phyloP scores from a whole-genome alignment of 345 rosid genomes.

The Hibiscus tridactylites region DNA sequence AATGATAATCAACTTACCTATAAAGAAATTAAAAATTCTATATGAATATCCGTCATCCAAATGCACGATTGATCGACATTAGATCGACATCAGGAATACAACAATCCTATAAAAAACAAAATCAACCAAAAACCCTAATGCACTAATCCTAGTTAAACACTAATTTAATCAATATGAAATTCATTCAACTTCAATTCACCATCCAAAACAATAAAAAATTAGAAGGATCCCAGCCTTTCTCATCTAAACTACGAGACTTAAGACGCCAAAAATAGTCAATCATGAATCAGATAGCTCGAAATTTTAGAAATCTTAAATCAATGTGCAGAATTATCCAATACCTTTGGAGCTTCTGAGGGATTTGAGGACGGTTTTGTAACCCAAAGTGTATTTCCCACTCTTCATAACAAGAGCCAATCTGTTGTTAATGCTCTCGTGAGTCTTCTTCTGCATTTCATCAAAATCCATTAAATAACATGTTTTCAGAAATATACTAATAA shows the following conservation, averaged over 20 bases:
- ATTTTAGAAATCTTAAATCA: not conserved
- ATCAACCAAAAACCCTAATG: not conserved
- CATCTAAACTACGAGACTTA: not conserved
- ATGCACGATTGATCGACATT: not conserved
- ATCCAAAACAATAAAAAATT: not conserved
- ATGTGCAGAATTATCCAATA: not conserved
- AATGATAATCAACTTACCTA: constrained; percentile 51
- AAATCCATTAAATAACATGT: not conserved
- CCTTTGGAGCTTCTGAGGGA: constrained; percentile 42
- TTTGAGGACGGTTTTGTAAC: constrained; percentile 48
- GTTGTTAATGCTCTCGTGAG: constrained; percentile 57
- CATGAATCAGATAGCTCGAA: not conserved
- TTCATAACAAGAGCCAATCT: constrained; percentile 53
- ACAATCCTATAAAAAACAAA: not conserved
- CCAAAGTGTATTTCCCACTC: constrained; percentile 48
- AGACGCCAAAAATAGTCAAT: not conserved
- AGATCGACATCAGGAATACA: not conserved
- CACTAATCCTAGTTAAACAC: not conserved
- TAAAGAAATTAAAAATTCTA: not conserved
- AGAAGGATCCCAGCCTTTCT: not conserved
- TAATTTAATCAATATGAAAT: not conserved
- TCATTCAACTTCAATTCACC: constrained; percentile 20
- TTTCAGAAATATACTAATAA: not conserved
- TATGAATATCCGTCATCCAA: not conserved
- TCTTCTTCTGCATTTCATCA: constrained; percentile 39